phyloP scores from a whole-genome alignment of 352 stramenopile species.

The Pythium coloratum region DNA sequence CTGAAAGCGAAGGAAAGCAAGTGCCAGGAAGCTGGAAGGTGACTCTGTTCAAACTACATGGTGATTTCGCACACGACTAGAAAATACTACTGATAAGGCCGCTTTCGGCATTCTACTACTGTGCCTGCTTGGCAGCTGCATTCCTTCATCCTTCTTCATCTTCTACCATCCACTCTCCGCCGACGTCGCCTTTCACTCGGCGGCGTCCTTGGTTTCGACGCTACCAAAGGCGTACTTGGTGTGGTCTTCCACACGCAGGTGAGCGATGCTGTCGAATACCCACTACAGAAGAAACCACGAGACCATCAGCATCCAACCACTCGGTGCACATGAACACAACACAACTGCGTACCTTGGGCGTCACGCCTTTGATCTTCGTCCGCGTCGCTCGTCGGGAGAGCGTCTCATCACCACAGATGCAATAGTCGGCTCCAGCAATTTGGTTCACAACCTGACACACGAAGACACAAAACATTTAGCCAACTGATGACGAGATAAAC shows the following conservation, averaged over 20 bases:
- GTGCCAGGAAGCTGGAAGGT: no score
- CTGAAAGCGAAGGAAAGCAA: no score
- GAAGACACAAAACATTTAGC: neutral
- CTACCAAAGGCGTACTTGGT: constrained; percentile 26
- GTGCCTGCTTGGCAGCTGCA: neutral
- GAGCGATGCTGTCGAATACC: constrained; percentile 77
- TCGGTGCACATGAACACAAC: neutral
- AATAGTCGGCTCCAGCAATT: constrained; percentile 62
- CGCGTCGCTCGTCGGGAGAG: constrained; percentile 57
- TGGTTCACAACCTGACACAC: constrained; percentile 65
- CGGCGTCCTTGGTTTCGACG: constrained; percentile 8
- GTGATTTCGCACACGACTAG: neutral
- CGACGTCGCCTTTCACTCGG: neutral
- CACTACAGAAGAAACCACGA: constrained; percentile 30
- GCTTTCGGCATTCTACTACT: neutral
- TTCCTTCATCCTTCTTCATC: neutral
- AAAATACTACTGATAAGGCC: neutral
- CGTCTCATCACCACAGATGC: constrained; percentile 65
- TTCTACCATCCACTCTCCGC: neutral
- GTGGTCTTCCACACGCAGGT: constrained; percentile 55
- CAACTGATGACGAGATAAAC: neutral
- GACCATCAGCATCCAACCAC: constrained; percentile 1
- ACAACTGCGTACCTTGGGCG: constrained; percentile 47
- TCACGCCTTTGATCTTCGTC: constrained; percentile 58
- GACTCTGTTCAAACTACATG: neutral